Base-by-base conservation (phyloP, 2,329 filamentous ascomycete genomes). In the Beauveria sp. region DNA sequence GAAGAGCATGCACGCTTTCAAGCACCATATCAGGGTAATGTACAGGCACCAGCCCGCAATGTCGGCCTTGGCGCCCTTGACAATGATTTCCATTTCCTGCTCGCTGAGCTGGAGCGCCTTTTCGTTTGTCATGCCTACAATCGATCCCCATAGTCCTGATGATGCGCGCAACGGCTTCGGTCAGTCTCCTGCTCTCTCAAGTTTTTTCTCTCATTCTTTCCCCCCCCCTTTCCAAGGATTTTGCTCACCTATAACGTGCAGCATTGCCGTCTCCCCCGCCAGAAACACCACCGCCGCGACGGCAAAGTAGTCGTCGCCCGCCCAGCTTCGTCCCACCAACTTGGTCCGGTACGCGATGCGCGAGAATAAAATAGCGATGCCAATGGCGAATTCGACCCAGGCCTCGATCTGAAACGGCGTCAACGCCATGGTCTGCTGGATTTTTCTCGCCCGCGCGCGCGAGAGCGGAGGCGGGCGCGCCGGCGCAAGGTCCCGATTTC, bases 301-400 rank as follows among this genome's bases (percentile, higher is more conserved):
- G 0, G 75, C 70, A 60, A 79, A 78, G 56, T 72, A 73, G 53
- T 79, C 77, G 63, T 79, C 77, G 2, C 75, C 74, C 20, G 77
- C 71, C 69, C 72, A 76, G 14, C 72, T 73, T 61, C 75, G 66
- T 1, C 77, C 76, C 3, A 78, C 74, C 7, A 71, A 64, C 58
- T 70, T 75, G 65, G 70, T 71, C 40, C 77, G 67, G 2, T 75
- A 72, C 62, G 72, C 73, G 62, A 75, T 74, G 16, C 77, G 74
- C 5, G 75, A 62, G 2, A 77, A 63, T 3, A 79, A 63, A 3
- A 79, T 64, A 8, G 71, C 1, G 2, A 72, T 64, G 2, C 77
- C 77, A 30, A 79, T 66, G 1, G 69, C 72, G 53, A 77, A 79
- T 60, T 79, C 77, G 18, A 69, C 68, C 77, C 77, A 79, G 9